Evolutionary conservation across 257 asterid genomes (phyloP), one percentile per base, ranked within the genome.

Genomic region (Vinca minor): DNA sequence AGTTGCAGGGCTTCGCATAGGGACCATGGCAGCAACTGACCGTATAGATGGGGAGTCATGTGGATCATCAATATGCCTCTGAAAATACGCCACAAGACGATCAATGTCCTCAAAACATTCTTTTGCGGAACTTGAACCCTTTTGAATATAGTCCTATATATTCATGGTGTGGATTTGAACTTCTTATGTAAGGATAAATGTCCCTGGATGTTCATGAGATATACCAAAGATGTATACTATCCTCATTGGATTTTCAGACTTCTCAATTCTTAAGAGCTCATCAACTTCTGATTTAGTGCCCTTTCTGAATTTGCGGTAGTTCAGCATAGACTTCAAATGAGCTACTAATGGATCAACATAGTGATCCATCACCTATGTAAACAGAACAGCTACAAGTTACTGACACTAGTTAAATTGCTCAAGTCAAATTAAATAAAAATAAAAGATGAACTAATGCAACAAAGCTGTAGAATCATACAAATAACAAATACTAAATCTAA

Each of bases 141-240:
- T 93, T 93, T 1, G 97, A 97, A 49, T 89, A 89, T 29, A 93
- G 77, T 61, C 96, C 95, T 47, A 93, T 79, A 83, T 89, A 89
- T 77, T 93, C 99, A 7, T 93, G 97, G 75, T 87, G 97, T 21
- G 99, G 99, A 79, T 84, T 93, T 48, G 94, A 76, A 79, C 95
- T 89, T 21, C 97, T 81, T 67, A 93, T 85, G 75, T 89, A 70
- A 93, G 81, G 63, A 93, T 85, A 66, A 93, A 87, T 35, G 97
- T 93, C 71, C 99, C 99, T 32, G 99, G 99, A 80, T 93, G 95
- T 67, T 93, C 96, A 58, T 93, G 94, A 71, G 84, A 93, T 78
- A 93, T 81, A 54, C 99, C 97, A 80, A 89, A 87, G 85, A 88
- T 77, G 75, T 93, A 93, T 23, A 85, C 94, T 35, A 93, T 89